These are phyloP conservation scores for Papiliotrema flavescens DNA, from an alignment of 1,284 basidiomycete genomes.

Conservation along the genomic window DNA sequence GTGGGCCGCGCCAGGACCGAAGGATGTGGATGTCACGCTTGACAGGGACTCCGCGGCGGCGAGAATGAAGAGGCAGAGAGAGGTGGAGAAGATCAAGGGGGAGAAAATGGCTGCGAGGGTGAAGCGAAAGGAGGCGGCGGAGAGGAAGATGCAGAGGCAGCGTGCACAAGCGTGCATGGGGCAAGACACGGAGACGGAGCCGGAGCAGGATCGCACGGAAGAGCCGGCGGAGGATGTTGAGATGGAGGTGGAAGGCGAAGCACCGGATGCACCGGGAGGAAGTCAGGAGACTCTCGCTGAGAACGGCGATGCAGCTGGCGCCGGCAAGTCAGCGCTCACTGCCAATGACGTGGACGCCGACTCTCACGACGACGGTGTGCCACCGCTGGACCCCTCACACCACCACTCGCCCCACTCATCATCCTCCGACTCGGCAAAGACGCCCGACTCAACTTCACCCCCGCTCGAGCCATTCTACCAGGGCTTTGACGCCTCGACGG, in stretches of 20 bases:
- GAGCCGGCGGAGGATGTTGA: background rate
- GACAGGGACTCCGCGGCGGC: constrained; percentile 40
- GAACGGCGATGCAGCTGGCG: background rate
- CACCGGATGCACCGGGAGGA: background rate
- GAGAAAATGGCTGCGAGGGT: constrained; percentile 24
- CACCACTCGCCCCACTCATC: constrained; percentile 33
- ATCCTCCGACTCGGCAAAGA: constrained; percentile 28
- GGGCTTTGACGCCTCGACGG: constrained; percentile 62
- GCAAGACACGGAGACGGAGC: constrained; percentile 7
- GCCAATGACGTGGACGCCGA: constrained; percentile 1
- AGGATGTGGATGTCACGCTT: constrained; percentile 27
- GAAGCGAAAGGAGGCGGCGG: constrained; percentile 41
- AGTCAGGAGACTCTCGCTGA: background rate
- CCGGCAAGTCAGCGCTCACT: background rate
- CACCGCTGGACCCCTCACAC: constrained; percentile 27
- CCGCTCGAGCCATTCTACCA: constrained; percentile 50
- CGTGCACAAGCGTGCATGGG: constrained; percentile 36
- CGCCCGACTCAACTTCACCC: constrained; percentile 17
- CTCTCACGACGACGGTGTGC: constrained; percentile 13
- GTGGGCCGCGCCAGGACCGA: constrained; percentile 37
- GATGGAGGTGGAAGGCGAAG: background rate
- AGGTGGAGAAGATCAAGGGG: constrained; percentile 16
- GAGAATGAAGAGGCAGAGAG: constrained; percentile 21
- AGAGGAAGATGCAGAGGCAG: constrained; percentile 46
- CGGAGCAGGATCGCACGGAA: constrained; percentile 8